Evolutionary conservation across 2,329 filamentous ascomycete species (phyloP), one percentile per base, ranked within the genome.

Genomic region (Chaetomiaceae sp.): DNA sequence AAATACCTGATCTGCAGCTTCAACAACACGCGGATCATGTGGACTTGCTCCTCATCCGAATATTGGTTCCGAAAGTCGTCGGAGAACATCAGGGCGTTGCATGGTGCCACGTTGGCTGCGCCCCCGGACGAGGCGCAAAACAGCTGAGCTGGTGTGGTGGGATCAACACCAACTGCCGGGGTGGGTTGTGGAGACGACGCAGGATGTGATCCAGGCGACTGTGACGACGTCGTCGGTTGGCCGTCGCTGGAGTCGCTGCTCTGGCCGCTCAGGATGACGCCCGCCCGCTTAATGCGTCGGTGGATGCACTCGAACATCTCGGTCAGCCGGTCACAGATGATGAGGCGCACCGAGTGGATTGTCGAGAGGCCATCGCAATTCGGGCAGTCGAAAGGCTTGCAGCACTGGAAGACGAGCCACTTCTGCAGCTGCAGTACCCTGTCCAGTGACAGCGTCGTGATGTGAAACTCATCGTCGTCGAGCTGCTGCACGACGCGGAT

Each of bases 341-440:
- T 52, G 12, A 63, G 50, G 15, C 59, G 47, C n/a, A 62, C 43
- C 1, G 57, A 56, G 33, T 56, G 53, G 11, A 54, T 50, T 4
- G 41, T 45, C 12, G 46, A 38, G 2, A 46, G 38, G 12, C 33
- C 20, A 3, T 37, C 24, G 42, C 60, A 63, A 1, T 35, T 41
- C 1, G 42, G 14, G 45, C 61, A 63, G 19, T 56, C 54, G 2
- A 63, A 53, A 5, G 57, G 48, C 30, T 53, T 53, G 36, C 53
- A 52, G 45, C 60, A 62, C 29, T 63, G 54, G 20, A 56, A 59
- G n/a, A 62, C 42, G 26, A 63, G 43, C 45, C 53, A 58, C 42
- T 62, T 62, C 42, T 62, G 56, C n/a, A 63, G 51, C 46, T 60
- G 58, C 4, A 63, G 39, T 2, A 62, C 55, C 17, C 60, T 44